Evolutionary conservation across 768 basidiomycete species (phyloP), one percentile per base, ranked within the genome.

Genomic region (Hygrophorus pudorinus): DNA sequence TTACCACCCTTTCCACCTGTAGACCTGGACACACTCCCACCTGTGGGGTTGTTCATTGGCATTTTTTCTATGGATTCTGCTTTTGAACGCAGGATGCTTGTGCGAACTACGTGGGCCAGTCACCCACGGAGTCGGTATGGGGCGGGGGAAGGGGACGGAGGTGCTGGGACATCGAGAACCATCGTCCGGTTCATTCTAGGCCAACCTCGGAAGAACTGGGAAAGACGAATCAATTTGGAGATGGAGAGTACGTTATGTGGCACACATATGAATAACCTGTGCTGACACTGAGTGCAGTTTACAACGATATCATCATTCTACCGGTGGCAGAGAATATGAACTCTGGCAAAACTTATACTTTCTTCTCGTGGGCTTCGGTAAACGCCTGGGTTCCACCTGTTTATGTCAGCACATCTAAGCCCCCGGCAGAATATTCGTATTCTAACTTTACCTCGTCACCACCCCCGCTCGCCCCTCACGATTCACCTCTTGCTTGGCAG

Each of bases 301-400:
- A 81, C 60, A 85, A 89, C 56, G 90, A 92, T 59, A 83, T 93
- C 46, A 67, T 91, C 50, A 71, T 93, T 38, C 71, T 96, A 35
- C 85, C 89, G 20, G 79, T 82, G 35, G 56, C 75, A 8, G 94
- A 98, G 65, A 96, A 97, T 62, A 97, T 98, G 94, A 97, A 98
- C 62, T 67, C 75, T 38, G 94, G 94, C 45, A 98, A 98, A 63
- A 86, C 87, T 4, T 73, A 94, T 57, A 77, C 83, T 1, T 98
- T 82, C 66, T 97, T 92, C 68, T 76, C 78, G 11, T 98, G 94
- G 94, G 89, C 93, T 4, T 77, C 87, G 30, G 75, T 81, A 56
- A 81, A 87, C 53, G 91, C 91, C 8, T 91, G 87, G 76, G 90
- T 97, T 0, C 91, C 91, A 33, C 81, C 86, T 14, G 68, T 84